phyloP scores from a whole-genome alignment of 2,329 filamentous ascomycete species.

The Aureobasidium sp. region DNA sequence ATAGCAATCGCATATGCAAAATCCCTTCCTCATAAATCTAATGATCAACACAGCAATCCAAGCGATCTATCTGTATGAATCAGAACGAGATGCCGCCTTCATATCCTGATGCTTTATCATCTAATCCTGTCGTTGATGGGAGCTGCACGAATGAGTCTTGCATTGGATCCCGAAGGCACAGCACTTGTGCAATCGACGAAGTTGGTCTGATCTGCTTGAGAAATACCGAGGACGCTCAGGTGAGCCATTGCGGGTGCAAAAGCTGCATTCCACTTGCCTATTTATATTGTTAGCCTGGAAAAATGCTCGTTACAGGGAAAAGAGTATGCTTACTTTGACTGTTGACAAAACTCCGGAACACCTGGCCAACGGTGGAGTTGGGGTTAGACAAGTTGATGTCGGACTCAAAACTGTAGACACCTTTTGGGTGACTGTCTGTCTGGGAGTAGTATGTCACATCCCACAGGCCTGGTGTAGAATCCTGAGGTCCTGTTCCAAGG shows the following conservation, averaged over 20 bases:
- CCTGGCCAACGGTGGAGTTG: slow-evolving; percentile 25
- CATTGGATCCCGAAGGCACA: not conserved
- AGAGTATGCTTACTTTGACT: slow-evolving; percentile 24
- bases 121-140: slow-evolving; percentile 11
- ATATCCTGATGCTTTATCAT: not conserved
- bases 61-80: not conserved
- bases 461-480: slow-evolving; percentile 45
- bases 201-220: not conserved
- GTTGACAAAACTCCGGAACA: slow-evolving; percentile 30
- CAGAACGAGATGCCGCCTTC: not conserved
- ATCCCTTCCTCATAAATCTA: not conserved
- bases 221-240: slow-evolving; percentile 8
- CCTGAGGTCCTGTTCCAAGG: slow-evolving; percentile 35
- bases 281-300: not conserved
- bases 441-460: slow-evolving; percentile 44
- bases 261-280: slow-evolving; percentile 7
- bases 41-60: not conserved
- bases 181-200: slow-evolving; percentile 21
- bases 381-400: slow-evolving; percentile 25
- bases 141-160: not conserved
- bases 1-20: not conserved
- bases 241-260: slow-evolving; percentile 13
- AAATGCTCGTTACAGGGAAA: no score
- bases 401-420: slow-evolving; percentile 26
- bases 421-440: slow-evolving; percentile 23